Evolutionary conservation across 1,284 basidiomycete genomes (phyloP), one percentile per base, ranked within the genome.

Genomic region (Polyporus tsugae): DNA sequence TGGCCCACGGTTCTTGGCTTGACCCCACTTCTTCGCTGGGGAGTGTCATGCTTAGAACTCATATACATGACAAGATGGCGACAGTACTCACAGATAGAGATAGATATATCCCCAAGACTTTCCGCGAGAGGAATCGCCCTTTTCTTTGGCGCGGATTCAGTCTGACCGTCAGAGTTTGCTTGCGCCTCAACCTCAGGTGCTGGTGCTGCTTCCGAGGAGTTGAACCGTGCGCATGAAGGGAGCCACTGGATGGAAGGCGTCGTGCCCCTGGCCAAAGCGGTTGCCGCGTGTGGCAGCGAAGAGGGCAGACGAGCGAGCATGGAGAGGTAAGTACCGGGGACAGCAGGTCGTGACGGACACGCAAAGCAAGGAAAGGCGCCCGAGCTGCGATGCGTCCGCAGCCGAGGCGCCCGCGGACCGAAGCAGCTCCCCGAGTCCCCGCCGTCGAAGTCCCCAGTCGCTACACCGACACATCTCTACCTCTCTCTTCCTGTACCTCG

Each of bases 51-150:
- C 2, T 33, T 4, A 33, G 25, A 33, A 53, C 52, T 4, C 2
- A 15, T 5, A 6, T 9, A 15, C 17, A 35, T 19, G 25, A 35
- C 17, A 4, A 1, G 5, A 39, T 10, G n/a, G 10, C 19, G 35
- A 39, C 11, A 39, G 0, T 1, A 68, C 74, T 19, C 59, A 83
- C 83, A 76, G 68, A 84, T 83, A 41, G 63, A 46, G 64, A 84
- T 83, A 41, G 63, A 46, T 63, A 84, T 78, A 60, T 78, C 76
- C 15, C 78, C 80, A 72, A 80, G 79, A 64, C 66, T 74, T 57
- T 69, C 75, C n/a, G 77, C 77, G 64, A 78, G 74, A 4, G 78
- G 76, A 29, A 75, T 66, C 2, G 70, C 66, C 17, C 75, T 72
- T 65, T 71, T 70, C 63, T 70, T 74, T 9, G 66, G 63, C 17